Percentiles rank a stretch among this genome's conserved stretches.
These are phyloP conservation scores for Rubroboletus satanas DNA, from an alignment of 768 basidiomycete genomes.

Conservation along the genomic window DNA sequence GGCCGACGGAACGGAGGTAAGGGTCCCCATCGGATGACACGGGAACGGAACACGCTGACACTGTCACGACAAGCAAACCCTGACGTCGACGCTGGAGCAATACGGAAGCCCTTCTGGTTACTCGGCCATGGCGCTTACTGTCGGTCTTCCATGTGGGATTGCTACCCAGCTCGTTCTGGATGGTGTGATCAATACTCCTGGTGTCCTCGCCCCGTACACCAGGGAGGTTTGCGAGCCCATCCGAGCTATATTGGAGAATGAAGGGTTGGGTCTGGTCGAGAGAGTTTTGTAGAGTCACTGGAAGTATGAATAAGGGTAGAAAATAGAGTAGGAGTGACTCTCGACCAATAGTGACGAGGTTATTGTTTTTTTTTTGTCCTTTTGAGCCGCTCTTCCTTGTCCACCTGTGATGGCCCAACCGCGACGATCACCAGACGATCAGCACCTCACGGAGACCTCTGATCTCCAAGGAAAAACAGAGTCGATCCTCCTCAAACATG, in stretches of 20 bases:
- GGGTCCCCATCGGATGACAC: conserved; percentile 14
- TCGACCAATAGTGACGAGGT: neutral
- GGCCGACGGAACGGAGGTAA: conserved; percentile 71
- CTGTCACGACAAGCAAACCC: conserved; percentile 52
- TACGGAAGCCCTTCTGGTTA: conserved; percentile 78
- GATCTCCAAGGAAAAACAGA: conserved; percentile 62
- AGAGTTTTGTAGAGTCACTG: conserved; percentile 46
- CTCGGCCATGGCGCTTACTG: conserved; percentile 89
- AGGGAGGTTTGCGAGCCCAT: conserved; percentile 81
- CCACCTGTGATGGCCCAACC: conserved; percentile 19
- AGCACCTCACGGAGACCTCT: conserved; percentile 62
- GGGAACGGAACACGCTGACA: conserved; percentile 1
- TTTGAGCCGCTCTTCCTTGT: neutral
- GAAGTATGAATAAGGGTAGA: neutral
- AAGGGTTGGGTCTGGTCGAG: conserved; percentile 74
- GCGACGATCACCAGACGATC: conserved; percentile 48
- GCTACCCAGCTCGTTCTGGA: conserved; percentile 90
- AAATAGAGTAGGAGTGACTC: neutral
- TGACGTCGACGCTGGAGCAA: conserved; percentile 88
- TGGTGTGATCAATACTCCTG: conserved; percentile 71
- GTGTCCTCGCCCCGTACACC: conserved; percentile 83
- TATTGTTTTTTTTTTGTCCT: neutral
- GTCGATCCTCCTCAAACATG: conserved; percentile 52
- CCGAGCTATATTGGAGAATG: conserved; percentile 59
- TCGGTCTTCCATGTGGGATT: conserved; percentile 92